A percentile compares a stretch with the other conserved stretches of the same genome.
Conservation (phyloP, 2,329 filamentous ascomycete species). For the Botrytis medusae region DNA sequence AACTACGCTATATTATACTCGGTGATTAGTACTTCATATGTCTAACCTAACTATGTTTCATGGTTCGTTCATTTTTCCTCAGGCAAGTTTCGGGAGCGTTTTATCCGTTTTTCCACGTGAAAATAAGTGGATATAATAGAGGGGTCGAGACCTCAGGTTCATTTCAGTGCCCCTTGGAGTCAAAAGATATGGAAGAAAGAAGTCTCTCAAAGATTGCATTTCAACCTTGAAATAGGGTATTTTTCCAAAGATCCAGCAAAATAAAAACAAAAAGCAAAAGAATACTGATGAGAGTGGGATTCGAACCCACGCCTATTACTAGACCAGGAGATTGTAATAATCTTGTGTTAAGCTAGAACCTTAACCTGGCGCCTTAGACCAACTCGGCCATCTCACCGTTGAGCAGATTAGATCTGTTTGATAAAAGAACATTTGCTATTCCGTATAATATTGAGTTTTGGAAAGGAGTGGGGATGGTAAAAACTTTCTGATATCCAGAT, state of each 20-base stretch:
- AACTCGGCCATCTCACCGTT: slow-evolving; percentile 19
- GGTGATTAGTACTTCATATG: neutral
- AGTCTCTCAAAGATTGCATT: neutral
- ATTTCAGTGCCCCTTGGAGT: neutral
- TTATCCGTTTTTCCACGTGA: neutral
- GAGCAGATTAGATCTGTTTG: neutral
- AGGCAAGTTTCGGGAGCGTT: neutral
- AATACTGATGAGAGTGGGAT: slow-evolving; percentile 41
- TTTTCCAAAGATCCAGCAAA: neutral
- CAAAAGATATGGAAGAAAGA: neutral
- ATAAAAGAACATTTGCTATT: accelerated
- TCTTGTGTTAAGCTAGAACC: neutral
- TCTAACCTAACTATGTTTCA: neutral
- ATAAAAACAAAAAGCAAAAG: neutral
- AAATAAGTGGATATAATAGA: slow-evolving; percentile 6
- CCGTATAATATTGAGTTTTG: accelerated
- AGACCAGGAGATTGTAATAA: slow-evolving; percentile 3
- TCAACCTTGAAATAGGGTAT: too few species aligned
- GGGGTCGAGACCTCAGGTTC: neutral
- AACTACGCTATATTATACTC: neutral
- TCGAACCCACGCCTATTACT: slow-evolving; percentile 42
- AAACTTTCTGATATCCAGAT: neutral
- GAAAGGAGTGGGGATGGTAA: neutral
- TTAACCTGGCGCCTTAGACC: slow-evolving; percentile 22
- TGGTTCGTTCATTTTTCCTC: neutral